These are phyloP conservation scores for Leptomonas seymouri DNA, from an alignment of 208 protist genomes.

Conservation along the genomic window DNA sequence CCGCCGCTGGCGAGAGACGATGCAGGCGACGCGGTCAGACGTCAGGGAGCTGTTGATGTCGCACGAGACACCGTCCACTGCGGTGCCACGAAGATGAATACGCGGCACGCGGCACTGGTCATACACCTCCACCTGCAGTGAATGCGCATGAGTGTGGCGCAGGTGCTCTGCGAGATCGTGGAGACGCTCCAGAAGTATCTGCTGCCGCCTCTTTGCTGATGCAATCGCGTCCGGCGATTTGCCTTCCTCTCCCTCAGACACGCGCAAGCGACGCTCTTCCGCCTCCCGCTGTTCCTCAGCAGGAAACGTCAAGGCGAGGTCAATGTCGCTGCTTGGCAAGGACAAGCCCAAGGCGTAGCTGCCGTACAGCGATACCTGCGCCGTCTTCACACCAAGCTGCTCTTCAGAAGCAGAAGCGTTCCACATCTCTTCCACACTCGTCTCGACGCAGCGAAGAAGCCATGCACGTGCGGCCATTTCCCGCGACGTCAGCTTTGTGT, in stretches of 20 bases:
- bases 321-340: slow-evolving; percentile 59
- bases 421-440: slow-evolving; percentile 33
- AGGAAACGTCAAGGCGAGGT: slow-evolving; percentile 39
- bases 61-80: slow-evolving; percentile 31
- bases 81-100: slow-evolving; percentile 39
- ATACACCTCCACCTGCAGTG: slow-evolving; percentile 38
- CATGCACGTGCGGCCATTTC: slow-evolving; percentile 33
- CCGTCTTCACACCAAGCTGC: not conserved
- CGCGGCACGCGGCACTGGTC: slow-evolving; percentile 62
- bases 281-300: slow-evolving; percentile 8
- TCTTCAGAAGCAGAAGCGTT: not conserved
- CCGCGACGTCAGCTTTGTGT: slow-evolving; percentile 28
- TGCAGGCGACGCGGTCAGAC: slow-evolving; percentile 25
- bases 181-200: slow-evolving; percentile 29
- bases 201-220: slow-evolving; percentile 12
- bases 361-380: slow-evolving; percentile 56
- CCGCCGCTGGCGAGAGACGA: slow-evolving; percentile 39
- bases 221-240: not conserved
- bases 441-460: slow-evolving; percentile 34
- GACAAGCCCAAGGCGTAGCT: slow-evolving; percentile 66
- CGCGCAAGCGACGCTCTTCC: not conserved
- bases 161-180: slow-evolving; percentile 30
- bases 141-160: not conserved
- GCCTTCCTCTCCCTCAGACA: not conserved
- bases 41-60: slow-evolving; percentile 47